Base-by-base conservation (phyloP, 1,284 basidiomycete species). In the Cystobasidium pallidum region DNA sequence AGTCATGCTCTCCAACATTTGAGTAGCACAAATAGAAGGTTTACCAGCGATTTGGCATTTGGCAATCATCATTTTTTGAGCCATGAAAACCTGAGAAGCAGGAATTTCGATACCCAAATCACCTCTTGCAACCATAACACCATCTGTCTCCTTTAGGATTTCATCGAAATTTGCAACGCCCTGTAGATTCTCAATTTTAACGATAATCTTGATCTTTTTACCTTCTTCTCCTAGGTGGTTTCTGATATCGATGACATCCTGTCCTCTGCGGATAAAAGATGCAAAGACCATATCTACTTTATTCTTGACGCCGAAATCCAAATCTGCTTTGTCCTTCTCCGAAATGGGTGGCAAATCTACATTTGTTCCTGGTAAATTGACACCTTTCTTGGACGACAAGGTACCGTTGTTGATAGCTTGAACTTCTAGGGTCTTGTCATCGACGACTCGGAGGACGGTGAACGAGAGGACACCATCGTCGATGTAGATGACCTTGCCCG, bases 1-100 rank as follows among this genome's bases (percentile, higher is more conserved):
- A 74, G 94, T 95, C 93, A 95, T 96, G 13, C 92, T 94, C 89
- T 99, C 96, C 78, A 99, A 89, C 96, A 99, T 99, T 83, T 99
- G 96, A 21, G 96, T 99, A 24, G 96, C 96, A 78, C 96, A 96
- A 80, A 99, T 99, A 80, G 92, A 91, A 65, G 96, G 94, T 86
- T 99, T 97, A 79, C 94, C 94, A 68, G 87, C 89, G 78, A 94
- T 89, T 85, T 95, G 96, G 85, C 93, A 96, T 85, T 97, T 97
- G 75, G 94, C 88, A 78, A 97, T 98, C 93, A 98, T 98, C 94
- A 97, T 97, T 85, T 98, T 98, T 82, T 98, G 94, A 26, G 94
- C 94, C 80, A 96, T 86, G 86, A 98, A 97, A 61, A 98, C 94
- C 81, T 97, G 94, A 79, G 89, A 91, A 55, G 94, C 94, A 30